Conservation (phyloP, 2,329 filamentous ascomycete species). For the Myrmaecium sp. region DNA sequence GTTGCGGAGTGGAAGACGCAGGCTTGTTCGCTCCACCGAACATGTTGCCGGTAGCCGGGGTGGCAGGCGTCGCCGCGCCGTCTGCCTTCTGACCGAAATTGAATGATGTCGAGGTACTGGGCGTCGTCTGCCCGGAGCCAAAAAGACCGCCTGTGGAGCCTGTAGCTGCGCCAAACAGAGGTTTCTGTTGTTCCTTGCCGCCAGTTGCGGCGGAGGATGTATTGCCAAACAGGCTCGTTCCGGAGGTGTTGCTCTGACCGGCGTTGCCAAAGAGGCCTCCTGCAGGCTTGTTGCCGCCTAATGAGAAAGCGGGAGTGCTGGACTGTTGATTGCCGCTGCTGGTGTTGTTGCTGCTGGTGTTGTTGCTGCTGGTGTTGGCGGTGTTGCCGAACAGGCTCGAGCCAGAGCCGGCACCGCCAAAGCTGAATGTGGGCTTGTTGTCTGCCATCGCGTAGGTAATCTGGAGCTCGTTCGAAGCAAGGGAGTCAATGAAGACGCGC, state of each 20-base stretch:
- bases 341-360: slow-evolving; percentile 7
- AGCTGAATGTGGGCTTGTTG: slow-evolving; percentile 19
- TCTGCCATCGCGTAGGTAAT: slow-evolving; percentile 13
- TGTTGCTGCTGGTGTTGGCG: slow-evolving; percentile 10
- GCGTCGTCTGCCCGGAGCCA: slow-evolving; percentile 10
- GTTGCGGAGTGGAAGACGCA: slow-evolving; percentile 1
- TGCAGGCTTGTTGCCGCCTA: slow-evolving; percentile 15
- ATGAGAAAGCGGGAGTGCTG: too few relatives aligned
- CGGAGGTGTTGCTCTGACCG: slow-evolving; percentile 4
- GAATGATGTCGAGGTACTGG: slow-evolving; percentile 8
- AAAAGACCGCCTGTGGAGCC: slow-evolving; percentile 14
- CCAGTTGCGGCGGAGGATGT: background rate
- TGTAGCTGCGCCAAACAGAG: slow-evolving; percentile 7
- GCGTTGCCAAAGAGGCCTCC: slow-evolving; percentile 25
- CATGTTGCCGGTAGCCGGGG: slow-evolving; percentile 1
- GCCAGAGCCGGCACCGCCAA: slow-evolving; percentile 14
- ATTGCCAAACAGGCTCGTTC: slow-evolving; percentile 6
- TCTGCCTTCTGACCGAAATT: too few relatives aligned
- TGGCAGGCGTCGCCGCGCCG: too few relatives aligned
- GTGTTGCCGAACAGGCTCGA: slow-evolving; percentile 15
- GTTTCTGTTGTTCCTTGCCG: slow-evolving; percentile 3
- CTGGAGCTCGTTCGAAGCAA: too few relatives aligned
- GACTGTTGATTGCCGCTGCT: too few relatives aligned
- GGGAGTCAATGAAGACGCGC: too few relatives aligned
- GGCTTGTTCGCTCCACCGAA: slow-evolving; percentile 3